Percentiles rank a stretch among this genome's conserved stretches.
Evolutionary conservation across 306 rosid species (phyloP).

Genomic region (Rosa lucieae): DNA sequence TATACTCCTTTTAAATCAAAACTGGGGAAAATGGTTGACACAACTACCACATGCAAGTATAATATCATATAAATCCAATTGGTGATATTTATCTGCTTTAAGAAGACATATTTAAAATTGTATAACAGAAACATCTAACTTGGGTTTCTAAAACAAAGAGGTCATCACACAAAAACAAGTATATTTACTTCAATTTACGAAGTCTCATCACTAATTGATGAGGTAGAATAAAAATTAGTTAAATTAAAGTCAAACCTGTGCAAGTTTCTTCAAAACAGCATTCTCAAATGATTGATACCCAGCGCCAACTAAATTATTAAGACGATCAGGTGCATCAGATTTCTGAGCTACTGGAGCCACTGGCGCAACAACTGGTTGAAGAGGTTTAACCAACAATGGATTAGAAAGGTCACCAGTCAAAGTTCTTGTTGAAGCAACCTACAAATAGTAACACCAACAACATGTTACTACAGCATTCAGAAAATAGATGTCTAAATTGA

Average conservation of each 20-base stretch:
- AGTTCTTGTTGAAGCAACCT: conserved; percentile 68
- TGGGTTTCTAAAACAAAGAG: neutral
- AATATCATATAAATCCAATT: neutral
- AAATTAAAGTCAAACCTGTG: conserved; percentile 50
- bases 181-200: neutral
- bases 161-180: neutral
- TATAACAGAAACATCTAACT: conserved; percentile 4
- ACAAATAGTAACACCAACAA: conserved; percentile 18
- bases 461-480: conserved; percentile 18
- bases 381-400: conserved; percentile 77
- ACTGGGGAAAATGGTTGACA: neutral
- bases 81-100: neutral
- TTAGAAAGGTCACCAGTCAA: conserved; percentile 73
- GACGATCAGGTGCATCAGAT: conserved; percentile 42
- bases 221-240: neutral
- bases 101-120: neutral
- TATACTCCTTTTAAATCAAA: too few relatives aligned
- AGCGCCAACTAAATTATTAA: conserved; percentile 62
- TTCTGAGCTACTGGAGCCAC: conserved; percentile 42
- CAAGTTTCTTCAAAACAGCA: conserved; percentile 72
- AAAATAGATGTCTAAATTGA: neutral
- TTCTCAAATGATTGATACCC: conserved; percentile 81
- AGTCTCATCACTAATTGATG: conserved; percentile 1
- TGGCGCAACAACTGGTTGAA: conserved; percentile 50
- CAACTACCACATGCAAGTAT: neutral